Evolutionary conservation across 768 basidiomycete genomes (phyloP), one percentile per base, ranked within the genome.

Genomic region (Lactarius pseudohatsudake): DNA sequence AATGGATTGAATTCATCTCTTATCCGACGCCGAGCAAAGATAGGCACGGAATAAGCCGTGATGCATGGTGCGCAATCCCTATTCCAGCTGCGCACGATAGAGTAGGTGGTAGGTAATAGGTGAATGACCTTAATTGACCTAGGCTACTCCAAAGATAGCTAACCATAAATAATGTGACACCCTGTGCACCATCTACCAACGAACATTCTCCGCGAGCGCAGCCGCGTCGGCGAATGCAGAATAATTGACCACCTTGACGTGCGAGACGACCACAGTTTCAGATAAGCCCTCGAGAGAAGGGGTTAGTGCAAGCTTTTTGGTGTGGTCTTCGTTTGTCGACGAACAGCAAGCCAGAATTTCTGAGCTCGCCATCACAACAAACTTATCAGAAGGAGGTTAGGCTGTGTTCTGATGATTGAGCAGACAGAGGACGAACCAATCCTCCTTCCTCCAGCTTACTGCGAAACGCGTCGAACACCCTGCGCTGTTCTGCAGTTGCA

Each of bases 191-290:
- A 74, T 72, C 32, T 73, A 72, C 81, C 80, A 84, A 28, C 77
- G 73, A 57, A 76, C 74, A 53, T 72, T 72, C 71, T 84, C 81
- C 20, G 81, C 81, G 56, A 79, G 76, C 20, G 75, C 61, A 4
- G 70, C 70, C 2, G 68, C 68, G 18, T 71, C 68, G 9, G 68
- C 68, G 36, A 63, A 71, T 20, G 65, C 70, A 11, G 57, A 62
- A 16, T 64, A 47, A 59, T 69, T 60, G 40, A 34, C 62, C 34
- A 71, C 61, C 62, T 64, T 53, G n/a, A 71, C 68, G 36, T 69
- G 68, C n/a, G 70, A 69, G n/a, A 71, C 70, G 7, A 71, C 58
- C 34, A 71, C 59, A 7, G 70, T 66, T 28, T 38, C 62, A 2
- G 58, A 34, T 7, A 69, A 58, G 15, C 68, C 70, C 7, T 55